Base-by-base conservation (phyloP, 2,329 filamentous ascomycete species). In the Xylariales sp. region DNA sequence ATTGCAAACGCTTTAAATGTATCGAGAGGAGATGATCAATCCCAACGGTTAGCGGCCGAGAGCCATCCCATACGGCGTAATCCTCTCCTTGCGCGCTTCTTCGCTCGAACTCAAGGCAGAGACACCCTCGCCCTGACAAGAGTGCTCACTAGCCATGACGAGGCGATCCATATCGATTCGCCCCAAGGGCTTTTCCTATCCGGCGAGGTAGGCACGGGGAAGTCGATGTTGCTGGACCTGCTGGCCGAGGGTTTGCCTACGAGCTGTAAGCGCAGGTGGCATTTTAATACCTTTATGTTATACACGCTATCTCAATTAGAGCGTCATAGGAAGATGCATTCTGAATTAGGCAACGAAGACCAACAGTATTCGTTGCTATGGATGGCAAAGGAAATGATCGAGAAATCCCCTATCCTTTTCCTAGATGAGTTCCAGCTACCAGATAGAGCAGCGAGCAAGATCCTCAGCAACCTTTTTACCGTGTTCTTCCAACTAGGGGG, bases 261-360 rank as follows among this genome's bases (percentile, higher is more conserved):
- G 16, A 82, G 84, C 52, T 90, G 89, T 74, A 95, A 95, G 81
- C 84, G 86, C 72, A 83, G 92, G 67, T 94, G 91, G 89, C 93
- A 95, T 76, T 96, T 94, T 80, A 93, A 93, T 77, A 93, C 91
- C 0, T 96, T 96, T 74, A 96, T 96, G 91, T 83, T 95, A 8
- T 90, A 94, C 71, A 89, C 88, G 0, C 85, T 94, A 54, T 90
- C 91, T 0, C 89, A 90, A 58, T 82, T 96, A 0, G 93, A 95
- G 73, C 81, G 85, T 12, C 85, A 92, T 52, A 84, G 92, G 73
- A 83, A 81, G 65, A 72, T 77, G 4, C 73, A 76, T 1, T 70
- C 73, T 1, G 65, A 71, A 14, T 43, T 71, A 14, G 69, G 61
- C 67, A 57, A 62, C n/a, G 73, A 70, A 23, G 70, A 78, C 5